Evolutionary conservation across 768 basidiomycete genomes (phyloP).

Genomic region (Mycena galopus): DNA sequence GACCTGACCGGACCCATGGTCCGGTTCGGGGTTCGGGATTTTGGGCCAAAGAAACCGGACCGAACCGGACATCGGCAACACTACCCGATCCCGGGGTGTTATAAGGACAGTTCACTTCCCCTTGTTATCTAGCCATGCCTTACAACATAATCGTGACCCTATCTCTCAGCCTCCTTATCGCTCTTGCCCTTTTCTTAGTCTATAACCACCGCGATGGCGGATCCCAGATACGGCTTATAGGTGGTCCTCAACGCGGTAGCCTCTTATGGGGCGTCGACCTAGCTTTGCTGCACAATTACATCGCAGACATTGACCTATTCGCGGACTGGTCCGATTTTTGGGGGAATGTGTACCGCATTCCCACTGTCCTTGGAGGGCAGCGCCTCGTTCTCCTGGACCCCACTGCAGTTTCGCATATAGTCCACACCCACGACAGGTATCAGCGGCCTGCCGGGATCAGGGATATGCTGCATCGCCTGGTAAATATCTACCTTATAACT

Average conservation of each 20-base stretch:
- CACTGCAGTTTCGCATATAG: slow-evolving; percentile 3
- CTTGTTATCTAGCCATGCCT: background rate
- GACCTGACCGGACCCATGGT: too few species aligned
- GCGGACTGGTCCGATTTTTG: slow-evolving; percentile 3
- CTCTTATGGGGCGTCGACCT: slow-evolving; percentile 5
- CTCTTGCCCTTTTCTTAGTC: slow-evolving; percentile 5
- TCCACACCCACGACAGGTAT: slow-evolving; percentile 6
- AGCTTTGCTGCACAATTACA: slow-evolving; percentile 5
- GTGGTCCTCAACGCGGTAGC: slow-evolving; percentile 6
- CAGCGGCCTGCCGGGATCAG: slow-evolving; percentile 4
- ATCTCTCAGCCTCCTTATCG: slow-evolving; percentile 3
- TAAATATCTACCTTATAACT: slow-evolving; percentile 2
- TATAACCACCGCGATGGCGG: background rate
- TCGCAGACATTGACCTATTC: slow-evolving; percentile 4
- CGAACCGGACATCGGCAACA: too few species aligned
- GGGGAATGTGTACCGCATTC: slow-evolving; percentile 6
- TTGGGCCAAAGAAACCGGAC: too few species aligned
- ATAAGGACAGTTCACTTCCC: slow-evolving; percentile 2
- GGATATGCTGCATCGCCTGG: slow-evolving; percentile 5
- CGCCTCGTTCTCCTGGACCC: slow-evolving; percentile 4
- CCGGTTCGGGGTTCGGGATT: too few species aligned
- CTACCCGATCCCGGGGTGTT: background rate
- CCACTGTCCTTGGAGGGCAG: slow-evolving; percentile 4
- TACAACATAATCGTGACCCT: slow-evolving; percentile 2
- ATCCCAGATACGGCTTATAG: slow-evolving; percentile 5